Evolutionary conservation across 345 rosid species (phyloP).

Genomic region (Lepidium africanum): DNA sequence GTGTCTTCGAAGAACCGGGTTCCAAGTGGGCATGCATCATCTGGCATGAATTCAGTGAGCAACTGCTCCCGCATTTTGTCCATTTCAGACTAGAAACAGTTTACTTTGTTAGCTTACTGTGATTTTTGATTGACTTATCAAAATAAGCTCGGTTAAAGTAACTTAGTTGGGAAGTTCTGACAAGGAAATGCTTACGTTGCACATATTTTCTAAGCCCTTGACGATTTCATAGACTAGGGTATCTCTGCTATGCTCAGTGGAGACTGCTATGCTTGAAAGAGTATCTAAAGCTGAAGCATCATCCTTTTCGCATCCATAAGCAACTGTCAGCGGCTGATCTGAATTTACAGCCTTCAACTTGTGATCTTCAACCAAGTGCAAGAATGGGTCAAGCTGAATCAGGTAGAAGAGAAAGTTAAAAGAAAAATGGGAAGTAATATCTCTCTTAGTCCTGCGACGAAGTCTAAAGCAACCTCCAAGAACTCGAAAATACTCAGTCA

Average conservation of each 20-base stretch:
- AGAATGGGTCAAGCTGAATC: conserved; percentile 77
- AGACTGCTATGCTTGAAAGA: conserved; percentile 46
- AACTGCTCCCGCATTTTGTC: conserved; percentile 48
- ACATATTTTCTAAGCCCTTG: conserved; percentile 53
- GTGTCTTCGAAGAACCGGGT: conserved; percentile 46
- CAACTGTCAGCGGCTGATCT: conserved; percentile 25
- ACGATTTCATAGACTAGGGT: conserved; percentile 57
- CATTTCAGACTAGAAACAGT: conserved; percentile 49
- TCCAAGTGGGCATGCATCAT: conserved; percentile 79
- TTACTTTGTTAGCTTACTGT: conserved; percentile 8
- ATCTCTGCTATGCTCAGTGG: conserved; percentile 56
- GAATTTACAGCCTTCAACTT: conserved; percentile 58
- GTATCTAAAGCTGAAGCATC: conserved; percentile 50
- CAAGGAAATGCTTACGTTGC: conserved; percentile 41
- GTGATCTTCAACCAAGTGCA: conserved; percentile 64
- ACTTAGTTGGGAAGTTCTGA: neutral
- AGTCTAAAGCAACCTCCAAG: neutral
- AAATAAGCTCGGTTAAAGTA: neutral
- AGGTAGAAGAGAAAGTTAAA: conserved; percentile 11
- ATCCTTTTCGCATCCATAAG: conserved; percentile 72
- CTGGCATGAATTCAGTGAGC: conserved; percentile 69
- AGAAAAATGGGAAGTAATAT: neutral
- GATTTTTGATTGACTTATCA: neutral
- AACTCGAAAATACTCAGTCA: neutral
- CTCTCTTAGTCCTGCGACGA: neutral